Conservation (phyloP, 2,329 filamentous ascomycete genomes). For the Paraconiothyrium sp. region DNA sequence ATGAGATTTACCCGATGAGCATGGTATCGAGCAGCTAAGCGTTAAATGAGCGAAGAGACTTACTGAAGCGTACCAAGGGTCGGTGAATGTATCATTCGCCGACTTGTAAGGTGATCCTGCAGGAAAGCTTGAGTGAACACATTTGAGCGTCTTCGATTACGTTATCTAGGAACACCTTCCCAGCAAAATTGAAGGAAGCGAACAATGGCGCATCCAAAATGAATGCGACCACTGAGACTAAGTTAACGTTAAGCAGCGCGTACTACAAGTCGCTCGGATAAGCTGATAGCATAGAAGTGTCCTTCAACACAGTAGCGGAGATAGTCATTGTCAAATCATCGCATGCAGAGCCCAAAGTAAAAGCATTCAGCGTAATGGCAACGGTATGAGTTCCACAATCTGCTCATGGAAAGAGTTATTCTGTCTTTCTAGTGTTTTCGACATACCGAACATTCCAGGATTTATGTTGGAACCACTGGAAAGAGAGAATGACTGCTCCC, state of each 20-base stretch:
- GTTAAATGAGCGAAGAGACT: constrained; percentile 13
- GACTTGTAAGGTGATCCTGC: constrained; percentile 19
- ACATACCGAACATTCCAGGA: constrained; percentile 69
- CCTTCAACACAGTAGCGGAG: background rate
- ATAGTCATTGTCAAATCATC: background rate
- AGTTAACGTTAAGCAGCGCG: background rate
- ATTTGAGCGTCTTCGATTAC: constrained; percentile 15
- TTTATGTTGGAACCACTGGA: constrained; percentile 35
- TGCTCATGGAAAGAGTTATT: constrained; percentile 56
- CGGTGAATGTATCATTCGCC: constrained; percentile 17
- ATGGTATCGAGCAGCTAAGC: constrained; percentile 16
- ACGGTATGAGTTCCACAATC: background rate
- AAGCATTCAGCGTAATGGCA: background rate
- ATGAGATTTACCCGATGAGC: constrained; percentile 22
- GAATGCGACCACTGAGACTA: background rate
- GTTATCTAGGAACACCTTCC: background rate
- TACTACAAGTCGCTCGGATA: background rate
- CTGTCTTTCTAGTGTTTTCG: constrained; percentile 62
- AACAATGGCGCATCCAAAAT: constrained; percentile 7
- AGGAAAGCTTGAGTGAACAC: constrained; percentile 25
- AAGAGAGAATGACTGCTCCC: too few species aligned
- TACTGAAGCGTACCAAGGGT: constrained; percentile 2
- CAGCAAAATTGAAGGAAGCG: background rate
- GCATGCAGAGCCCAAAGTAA: background rate
- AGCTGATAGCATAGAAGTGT: background rate